A percentile compares a stretch with the other conserved stretches of the same genome.
These are phyloP conservation scores for Linum lewisii DNA, from an alignment of 345 rosid genomes.

Conservation along the genomic window DNA sequence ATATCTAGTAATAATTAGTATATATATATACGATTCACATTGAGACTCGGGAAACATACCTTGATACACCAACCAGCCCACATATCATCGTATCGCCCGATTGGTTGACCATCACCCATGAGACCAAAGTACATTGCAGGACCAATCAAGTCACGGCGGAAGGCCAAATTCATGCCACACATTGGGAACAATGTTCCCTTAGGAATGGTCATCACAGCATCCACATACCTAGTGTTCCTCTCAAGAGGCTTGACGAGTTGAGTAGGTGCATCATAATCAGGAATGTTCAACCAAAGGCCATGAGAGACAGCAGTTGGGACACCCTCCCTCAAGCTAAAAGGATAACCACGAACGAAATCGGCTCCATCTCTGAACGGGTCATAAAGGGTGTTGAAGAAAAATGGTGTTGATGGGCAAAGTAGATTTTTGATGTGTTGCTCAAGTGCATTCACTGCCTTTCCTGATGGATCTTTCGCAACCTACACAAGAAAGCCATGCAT, in stretches of 20 bases:
- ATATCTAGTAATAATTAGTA: too few relatives aligned
- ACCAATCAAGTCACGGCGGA: constrained; percentile 88
- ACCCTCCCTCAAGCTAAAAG: constrained; percentile 93
- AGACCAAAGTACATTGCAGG: constrained; percentile 98
- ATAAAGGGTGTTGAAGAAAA: constrained; percentile 91
- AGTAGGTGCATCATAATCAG: constrained; percentile 98
- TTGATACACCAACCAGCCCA: constrained; percentile 99
- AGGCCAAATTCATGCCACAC: constrained; percentile 98
- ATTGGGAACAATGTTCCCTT: constrained; percentile 92
- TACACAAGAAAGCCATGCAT: constrained; percentile 18
- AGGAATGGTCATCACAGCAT: constrained; percentile 83
- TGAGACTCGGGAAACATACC: too few relatives aligned
- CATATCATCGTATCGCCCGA: constrained; percentile 92
- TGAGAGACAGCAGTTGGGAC: constrained; percentile 91
- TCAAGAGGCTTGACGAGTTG: constrained; percentile 96
- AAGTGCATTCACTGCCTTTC: constrained; percentile 70
- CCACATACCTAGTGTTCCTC: constrained; percentile 88
- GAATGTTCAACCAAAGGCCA: constrained; percentile 98
- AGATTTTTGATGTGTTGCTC: constrained; percentile 95
- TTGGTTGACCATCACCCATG: constrained; percentile 97
- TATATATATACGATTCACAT: too few relatives aligned
- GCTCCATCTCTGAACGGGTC: constrained; percentile 88
- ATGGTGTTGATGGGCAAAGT: constrained; percentile 75
- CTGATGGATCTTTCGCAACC: constrained; percentile 91
- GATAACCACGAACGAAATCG: constrained; percentile 95